phyloP scores from a whole-genome alignment of 306 rosid genomes.

The Acacia confusa region DNA sequence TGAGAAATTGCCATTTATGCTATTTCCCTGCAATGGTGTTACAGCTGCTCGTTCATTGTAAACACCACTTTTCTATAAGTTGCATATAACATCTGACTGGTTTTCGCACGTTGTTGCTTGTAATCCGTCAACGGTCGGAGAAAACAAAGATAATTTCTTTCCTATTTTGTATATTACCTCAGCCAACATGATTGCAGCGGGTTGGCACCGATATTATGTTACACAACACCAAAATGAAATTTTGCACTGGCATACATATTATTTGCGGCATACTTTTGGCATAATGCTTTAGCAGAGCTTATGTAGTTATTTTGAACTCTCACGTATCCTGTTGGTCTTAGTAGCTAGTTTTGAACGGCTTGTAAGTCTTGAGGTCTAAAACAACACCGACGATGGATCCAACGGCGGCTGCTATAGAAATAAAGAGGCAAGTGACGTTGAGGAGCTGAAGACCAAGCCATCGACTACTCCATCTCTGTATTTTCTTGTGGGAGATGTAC shows the following conservation, averaged over 20 bases:
- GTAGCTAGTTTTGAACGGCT: conserved; percentile 57
- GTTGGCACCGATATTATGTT: background rate
- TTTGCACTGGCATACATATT: background rate
- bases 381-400: conserved; percentile 71
- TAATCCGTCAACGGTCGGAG: background rate
- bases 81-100: background rate
- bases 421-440: conserved; percentile 47
- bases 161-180: background rate
- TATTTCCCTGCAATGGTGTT: background rate
- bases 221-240: background rate
- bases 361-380: conserved; percentile 72
- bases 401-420: conserved; percentile 60
- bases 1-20: background rate
- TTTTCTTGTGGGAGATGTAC: conserved; percentile 67
- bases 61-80: background rate
- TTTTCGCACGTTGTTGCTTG: background rate
- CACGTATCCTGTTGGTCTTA: conserved; percentile 10
- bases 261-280: background rate
- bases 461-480: conserved; percentile 47
- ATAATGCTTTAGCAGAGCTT: background rate
- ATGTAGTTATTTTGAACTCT: background rate
- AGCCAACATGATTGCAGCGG: background rate
- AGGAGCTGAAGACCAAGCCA: conserved; percentile 68
- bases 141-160: background rate
- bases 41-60: background rate